A percentile compares a stretch with the other conserved stretches of the same genome.
phyloP scores from a whole-genome alignment of 2,329 filamentous ascomycete genomes.

The Ilyonectria robusta region DNA sequence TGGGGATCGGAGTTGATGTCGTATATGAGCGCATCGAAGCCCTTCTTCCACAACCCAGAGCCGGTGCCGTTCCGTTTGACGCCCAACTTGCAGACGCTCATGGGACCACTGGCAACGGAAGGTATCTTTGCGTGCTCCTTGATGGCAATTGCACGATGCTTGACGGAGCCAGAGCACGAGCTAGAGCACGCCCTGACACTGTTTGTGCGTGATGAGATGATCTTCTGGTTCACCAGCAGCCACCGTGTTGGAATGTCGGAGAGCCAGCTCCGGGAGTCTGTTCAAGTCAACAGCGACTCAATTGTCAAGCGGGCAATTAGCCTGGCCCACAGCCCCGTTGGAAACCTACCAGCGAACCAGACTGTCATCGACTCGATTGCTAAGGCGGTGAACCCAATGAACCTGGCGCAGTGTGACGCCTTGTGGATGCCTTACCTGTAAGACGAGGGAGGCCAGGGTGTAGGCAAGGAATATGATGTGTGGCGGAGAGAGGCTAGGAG shows the following conservation, averaged over 20 bases:
- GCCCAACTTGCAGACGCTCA: constrained; percentile 93
- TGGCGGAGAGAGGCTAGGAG: constrained; percentile 20
- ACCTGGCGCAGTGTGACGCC: constrained; percentile 88
- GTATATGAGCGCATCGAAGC: constrained; percentile 85
- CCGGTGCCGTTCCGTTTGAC: constrained; percentile 97
- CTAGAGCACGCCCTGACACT: constrained; percentile 95
- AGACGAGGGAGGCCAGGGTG: constrained; percentile 31
- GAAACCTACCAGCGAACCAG: constrained; percentile 93
- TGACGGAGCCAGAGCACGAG: constrained; percentile 90
- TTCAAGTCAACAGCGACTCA: constrained; percentile 88
- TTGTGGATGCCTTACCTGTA: constrained; percentile 98
- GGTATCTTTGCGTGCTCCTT: constrained; percentile 95
- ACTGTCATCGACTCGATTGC: constrained; percentile 95
- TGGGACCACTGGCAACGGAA: constrained; percentile 96
- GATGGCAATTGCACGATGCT: constrained; percentile 95
- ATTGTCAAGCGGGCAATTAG: constrained; percentile 93
- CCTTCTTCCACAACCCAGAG: constrained; percentile 95
- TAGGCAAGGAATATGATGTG: constrained; percentile 21
- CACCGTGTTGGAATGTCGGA: constrained; percentile 73
- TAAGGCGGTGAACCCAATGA: constrained; percentile 92
- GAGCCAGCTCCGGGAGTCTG: constrained; percentile 81
- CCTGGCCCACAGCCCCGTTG: constrained; percentile 82
- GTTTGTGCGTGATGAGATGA: constrained; percentile 98
- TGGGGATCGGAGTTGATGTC: constrained; percentile 97
- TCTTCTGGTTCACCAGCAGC: constrained; percentile 91